Percentiles rank a stretch among this genome's conserved stretches.
Conservation (phyloP, 805 yeast species). For the Yarrowia osloensis region DNA sequence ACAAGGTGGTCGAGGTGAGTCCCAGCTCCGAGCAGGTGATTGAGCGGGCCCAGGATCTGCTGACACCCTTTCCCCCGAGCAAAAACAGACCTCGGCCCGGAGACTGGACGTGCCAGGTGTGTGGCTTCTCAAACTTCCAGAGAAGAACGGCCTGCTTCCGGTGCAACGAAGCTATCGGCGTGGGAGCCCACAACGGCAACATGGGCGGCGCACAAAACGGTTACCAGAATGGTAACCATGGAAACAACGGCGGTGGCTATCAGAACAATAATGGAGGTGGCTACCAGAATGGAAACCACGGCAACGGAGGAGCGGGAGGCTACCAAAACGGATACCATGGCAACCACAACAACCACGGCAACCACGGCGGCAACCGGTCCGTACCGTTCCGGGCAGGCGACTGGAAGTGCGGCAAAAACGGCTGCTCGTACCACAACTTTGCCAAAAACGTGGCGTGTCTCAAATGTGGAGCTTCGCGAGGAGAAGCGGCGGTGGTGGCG, state of each 20-base stretch:
- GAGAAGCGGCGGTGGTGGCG: constrained; percentile 33
- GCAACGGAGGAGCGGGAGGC: neutral
- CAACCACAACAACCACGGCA: neutral
- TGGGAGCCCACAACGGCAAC: constrained; percentile 49
- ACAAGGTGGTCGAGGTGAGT: constrained; percentile 76
- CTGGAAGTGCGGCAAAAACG: constrained; percentile 84
- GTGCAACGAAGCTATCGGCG: constrained; percentile 46
- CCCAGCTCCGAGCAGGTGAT: constrained; percentile 79
- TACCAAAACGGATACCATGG: neutral
- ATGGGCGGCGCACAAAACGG: neutral
- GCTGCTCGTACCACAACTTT: constrained; percentile 86
- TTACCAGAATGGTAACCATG: neutral
- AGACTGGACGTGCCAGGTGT: constrained; percentile 96
- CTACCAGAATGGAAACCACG: neutral
- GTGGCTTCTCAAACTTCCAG: constrained; percentile 94
- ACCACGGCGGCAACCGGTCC: constrained; percentile 1
- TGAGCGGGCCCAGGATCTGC: constrained; percentile 77
- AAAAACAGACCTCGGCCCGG: constrained; percentile 94
- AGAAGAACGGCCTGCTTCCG: constrained; percentile 92
- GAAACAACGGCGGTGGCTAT: neutral
- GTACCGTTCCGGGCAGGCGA: constrained; percentile 98
- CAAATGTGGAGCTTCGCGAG: constrained; percentile 80
- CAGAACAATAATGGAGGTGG: neutral
- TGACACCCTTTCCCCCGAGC: constrained; percentile 80
- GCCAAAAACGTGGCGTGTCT: constrained; percentile 86